Evolutionary conservation across 2,329 filamentous ascomycete species (phyloP).

Genomic region (Fusarium veterinarium): DNA sequence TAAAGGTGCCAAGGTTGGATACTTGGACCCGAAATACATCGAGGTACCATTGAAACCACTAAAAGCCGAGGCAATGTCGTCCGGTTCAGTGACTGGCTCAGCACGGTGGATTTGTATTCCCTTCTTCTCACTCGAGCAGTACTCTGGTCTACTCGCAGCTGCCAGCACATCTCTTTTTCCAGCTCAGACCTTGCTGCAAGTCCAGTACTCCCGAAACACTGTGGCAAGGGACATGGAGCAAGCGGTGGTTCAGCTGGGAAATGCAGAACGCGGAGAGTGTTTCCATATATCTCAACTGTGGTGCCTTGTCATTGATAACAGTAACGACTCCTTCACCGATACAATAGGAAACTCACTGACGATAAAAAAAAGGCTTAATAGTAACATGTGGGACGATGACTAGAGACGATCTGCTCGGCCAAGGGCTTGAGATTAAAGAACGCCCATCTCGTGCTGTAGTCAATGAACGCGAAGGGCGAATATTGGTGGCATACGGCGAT

Average conservation of each 20-base stretch:
- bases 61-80: constrained; percentile 30
- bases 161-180: constrained; percentile 53
- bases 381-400: constrained; percentile 57
- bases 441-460: constrained; percentile 44
- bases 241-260: constrained; percentile 55
- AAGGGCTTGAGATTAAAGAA: constrained; percentile 47
- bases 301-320: constrained; percentile 58
- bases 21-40: constrained; percentile 56
- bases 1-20: constrained; percentile 53
- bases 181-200: constrained; percentile 57
- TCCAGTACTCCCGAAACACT: constrained; percentile 54
- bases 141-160: constrained; percentile 52
- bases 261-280: constrained; percentile 52
- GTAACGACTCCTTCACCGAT: constrained; percentile 43
- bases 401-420: constrained; percentile 48
- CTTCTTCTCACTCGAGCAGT: constrained; percentile 59
- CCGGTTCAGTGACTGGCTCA: constrained; percentile 17
- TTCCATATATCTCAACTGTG: constrained; percentile 63
- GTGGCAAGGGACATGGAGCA: constrained; percentile 59
- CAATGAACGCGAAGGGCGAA: constrained; percentile 32
- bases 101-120: constrained; percentile 59
- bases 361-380: constrained; percentile 46
- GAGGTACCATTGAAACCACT: constrained; percentile 49
- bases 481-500: constrained; percentile 51
- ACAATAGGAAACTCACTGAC: neutral